phyloP scores from a whole-genome alignment of 2,329 filamentous ascomycete genomes.

The Pyrenophora tritici-repentis region DNA sequence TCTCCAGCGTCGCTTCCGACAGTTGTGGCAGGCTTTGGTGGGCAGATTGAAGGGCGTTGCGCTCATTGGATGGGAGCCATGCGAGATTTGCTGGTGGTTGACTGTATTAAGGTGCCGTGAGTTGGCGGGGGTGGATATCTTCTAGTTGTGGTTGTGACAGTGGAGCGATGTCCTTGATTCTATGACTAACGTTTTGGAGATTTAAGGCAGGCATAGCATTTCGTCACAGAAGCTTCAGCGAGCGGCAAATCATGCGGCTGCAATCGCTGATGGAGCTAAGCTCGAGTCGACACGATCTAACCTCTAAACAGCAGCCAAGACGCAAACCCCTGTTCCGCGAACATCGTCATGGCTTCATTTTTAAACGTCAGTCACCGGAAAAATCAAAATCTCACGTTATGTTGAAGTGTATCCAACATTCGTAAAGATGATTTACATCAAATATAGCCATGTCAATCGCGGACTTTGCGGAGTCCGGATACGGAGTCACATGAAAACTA shows the following conservation, averaged over 20 bases:
- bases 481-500: too few relatives aligned
- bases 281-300: background rate
- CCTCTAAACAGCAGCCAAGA: slow-evolving; percentile 32
- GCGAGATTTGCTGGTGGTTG: slow-evolving; percentile 34
- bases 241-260: slow-evolving; percentile 19
- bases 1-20: slow-evolving; percentile 63
- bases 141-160: slow-evolving; percentile 18
- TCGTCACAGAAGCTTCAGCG: slow-evolving; percentile 22
- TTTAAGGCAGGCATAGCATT: slow-evolving; percentile 12
- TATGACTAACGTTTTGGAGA: slow-evolving; percentile 18
- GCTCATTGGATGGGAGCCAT: slow-evolving; percentile 43
- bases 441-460: slow-evolving; percentile 7
- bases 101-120: slow-evolving; percentile 21
- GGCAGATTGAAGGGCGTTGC: slow-evolving; percentile 36
- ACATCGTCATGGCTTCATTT: slow-evolving; percentile 20
- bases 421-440: slow-evolving; percentile 17
- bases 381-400: slow-evolving; percentile 3
- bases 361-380: slow-evolving; percentile 26
- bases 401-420: slow-evolving; percentile 22
- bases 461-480: slow-evolving; percentile 20
- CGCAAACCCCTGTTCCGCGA: too few relatives aligned
- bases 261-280: slow-evolving; percentile 13
- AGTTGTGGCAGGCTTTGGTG: slow-evolving; percentile 63
- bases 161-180: slow-evolving; percentile 12
- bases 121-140: slow-evolving; percentile 13